phyloP scores from a whole-genome alignment of 208 protist genomes.

The Crithidia fasciculata region DNA sequence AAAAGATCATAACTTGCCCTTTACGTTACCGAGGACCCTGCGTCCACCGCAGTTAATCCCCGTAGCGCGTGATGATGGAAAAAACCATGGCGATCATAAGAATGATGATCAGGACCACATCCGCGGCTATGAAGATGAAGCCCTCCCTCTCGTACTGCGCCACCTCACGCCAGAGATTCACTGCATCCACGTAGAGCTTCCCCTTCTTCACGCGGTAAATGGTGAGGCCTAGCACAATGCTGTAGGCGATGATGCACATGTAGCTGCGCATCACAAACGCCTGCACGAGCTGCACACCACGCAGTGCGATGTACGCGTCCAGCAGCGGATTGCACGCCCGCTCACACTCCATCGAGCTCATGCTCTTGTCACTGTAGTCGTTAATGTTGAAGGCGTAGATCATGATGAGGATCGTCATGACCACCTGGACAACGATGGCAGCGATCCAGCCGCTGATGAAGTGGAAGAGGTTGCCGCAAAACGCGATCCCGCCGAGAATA shows the following conservation, averaged over 20 bases:
- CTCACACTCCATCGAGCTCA: conserved; percentile 84
- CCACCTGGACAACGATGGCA: conserved; percentile 58
- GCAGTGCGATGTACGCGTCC: conserved; percentile 71
- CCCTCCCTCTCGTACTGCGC: conserved; percentile 64
- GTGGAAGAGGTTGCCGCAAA: conserved; percentile 66
- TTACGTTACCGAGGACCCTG: too few species aligned
- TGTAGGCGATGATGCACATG: conserved; percentile 43
- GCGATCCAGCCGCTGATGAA: conserved; percentile 85
- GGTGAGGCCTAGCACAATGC: conserved; percentile 37
- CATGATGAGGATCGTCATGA: conserved; percentile 71
- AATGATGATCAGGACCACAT: conserved; percentile 64
- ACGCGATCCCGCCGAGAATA: conserved; percentile 53
- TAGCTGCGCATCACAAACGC: conserved; percentile 57
- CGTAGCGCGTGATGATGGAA: conserved; percentile 62
- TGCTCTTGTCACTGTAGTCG: conserved; percentile 79
- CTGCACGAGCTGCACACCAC: conserved; percentile 70
- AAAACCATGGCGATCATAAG: conserved; percentile 74
- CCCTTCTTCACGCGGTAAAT: conserved; percentile 60
- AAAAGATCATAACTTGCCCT: too few species aligned
- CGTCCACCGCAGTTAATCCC: conserved; percentile 13
- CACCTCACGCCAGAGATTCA: conserved; percentile 79
- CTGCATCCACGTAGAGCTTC: conserved; percentile 77
- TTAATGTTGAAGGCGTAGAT: conserved; percentile 84
- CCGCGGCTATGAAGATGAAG: conserved; percentile 61
- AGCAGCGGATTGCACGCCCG: conserved; percentile 77